Conservation (phyloP, 257 asterid genomes). For the Cruciata laevipes region DNA sequence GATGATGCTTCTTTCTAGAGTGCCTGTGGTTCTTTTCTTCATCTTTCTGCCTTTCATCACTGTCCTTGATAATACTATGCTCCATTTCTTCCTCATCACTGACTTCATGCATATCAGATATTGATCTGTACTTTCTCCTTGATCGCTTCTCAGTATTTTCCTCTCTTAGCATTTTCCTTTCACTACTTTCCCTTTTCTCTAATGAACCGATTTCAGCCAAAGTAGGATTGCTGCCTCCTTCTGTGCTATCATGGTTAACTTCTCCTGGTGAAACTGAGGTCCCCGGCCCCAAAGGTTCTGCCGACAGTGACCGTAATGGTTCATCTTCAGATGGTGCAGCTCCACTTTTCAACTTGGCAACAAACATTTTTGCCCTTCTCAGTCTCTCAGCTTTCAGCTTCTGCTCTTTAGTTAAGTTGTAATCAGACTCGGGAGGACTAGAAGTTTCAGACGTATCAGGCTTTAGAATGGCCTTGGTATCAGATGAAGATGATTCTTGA, state of each 20-base stretch:
- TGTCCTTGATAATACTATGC: constrained; percentile 23
- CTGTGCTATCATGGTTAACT: constrained; percentile 27
- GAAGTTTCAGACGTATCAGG: constrained; percentile 28
- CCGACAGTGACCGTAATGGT: constrained; percentile 42
- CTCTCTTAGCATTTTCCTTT: constrained; percentile 28
- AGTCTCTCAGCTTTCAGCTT: constrained; percentile 82
- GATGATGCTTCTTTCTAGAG: constrained; percentile 27
- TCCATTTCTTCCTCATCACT: constrained; percentile 30
- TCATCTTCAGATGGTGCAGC: constrained; percentile 41
- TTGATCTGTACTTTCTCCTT: constrained; percentile 42
- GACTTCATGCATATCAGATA: constrained; percentile 32
- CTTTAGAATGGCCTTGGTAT: constrained; percentile 14
- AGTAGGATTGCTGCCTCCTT: constrained; percentile 39
- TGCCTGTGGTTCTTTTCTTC: constrained; percentile 26
- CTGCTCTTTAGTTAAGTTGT: constrained; percentile 58
- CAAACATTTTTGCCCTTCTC: constrained; percentile 86
- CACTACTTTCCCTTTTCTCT: constrained; percentile 27
- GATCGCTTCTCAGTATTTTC: constrained; percentile 34
- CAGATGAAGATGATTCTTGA: constrained; percentile 12
- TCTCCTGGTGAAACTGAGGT: constrained; percentile 23
- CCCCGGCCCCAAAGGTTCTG: constrained; percentile 51
- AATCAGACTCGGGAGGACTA: constrained; percentile 35
- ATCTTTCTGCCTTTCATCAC: constrained; percentile 25
- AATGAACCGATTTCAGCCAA: constrained; percentile 27
- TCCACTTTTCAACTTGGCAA: constrained; percentile 69